A percentile compares a stretch with the other conserved stretches of the same genome.
phyloP scores from a whole-genome alignment of 108 stramenopile species.

The Cylindrotheca fusiformis region DNA sequence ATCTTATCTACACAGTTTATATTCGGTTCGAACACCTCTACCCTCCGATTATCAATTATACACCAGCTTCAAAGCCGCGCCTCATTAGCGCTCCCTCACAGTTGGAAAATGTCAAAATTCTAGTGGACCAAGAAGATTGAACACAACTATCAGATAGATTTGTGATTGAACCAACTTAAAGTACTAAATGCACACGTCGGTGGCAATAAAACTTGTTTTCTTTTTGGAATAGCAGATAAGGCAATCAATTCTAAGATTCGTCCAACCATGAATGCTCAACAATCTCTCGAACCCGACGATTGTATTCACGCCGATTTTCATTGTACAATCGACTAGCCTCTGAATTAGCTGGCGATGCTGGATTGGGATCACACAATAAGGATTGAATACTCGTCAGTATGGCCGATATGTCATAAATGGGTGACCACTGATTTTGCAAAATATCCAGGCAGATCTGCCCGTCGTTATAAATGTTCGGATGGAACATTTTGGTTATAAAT shows the following conservation, averaged over 20 bases:
- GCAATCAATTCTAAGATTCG: conserved; percentile 35
- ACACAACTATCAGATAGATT: too few relatives aligned
- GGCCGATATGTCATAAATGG: conserved; percentile 99
- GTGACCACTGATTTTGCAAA: conserved; percentile 99
- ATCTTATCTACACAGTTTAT: too few relatives aligned
- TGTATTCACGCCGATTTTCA: conserved; percentile 98
- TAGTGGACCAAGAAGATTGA: too few relatives aligned
- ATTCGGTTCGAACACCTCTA: too few relatives aligned
- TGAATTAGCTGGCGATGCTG: conserved; percentile 94
- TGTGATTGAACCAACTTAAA: too few relatives aligned
- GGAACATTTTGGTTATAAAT: conserved; percentile 98
- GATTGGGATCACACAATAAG: conserved; percentile 98
- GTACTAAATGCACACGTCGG: too few relatives aligned
- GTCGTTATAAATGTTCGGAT: conserved; percentile 99
- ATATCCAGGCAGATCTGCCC: conserved; percentile 98
- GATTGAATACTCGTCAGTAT: conserved; percentile 99
- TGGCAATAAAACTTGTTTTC: too few relatives aligned
- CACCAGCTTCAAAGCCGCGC: too few relatives aligned
- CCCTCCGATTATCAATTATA: too few relatives aligned
- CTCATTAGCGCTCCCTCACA: too few relatives aligned
- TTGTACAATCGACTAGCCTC: conserved; percentile 97
- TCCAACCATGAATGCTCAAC: conserved; percentile 96
- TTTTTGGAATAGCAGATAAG: too few relatives aligned
- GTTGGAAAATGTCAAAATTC: too few relatives aligned
- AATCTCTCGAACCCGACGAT: conserved; percentile 96